A percentile compares a stretch with the other conserved stretches of the same genome.
These are phyloP conservation scores for Falciphora oryzae DNA, from an alignment of 2,329 filamentous ascomycete species.

Conservation along the genomic window DNA sequence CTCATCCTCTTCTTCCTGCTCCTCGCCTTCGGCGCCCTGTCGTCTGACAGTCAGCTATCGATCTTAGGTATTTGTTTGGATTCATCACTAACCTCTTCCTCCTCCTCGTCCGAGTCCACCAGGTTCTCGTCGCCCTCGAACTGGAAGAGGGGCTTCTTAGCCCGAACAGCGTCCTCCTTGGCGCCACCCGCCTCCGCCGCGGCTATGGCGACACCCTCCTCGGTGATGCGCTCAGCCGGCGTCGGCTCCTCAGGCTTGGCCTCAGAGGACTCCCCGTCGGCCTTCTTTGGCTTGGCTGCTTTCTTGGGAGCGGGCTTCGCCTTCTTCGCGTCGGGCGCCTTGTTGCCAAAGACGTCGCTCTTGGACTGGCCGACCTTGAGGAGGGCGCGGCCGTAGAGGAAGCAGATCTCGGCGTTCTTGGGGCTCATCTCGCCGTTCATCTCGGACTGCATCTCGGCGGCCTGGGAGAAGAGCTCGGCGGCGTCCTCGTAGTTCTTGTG, in stretches of 20 bases:
- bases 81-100: constrained; percentile 35
- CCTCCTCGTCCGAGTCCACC: constrained; percentile 73
- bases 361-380: constrained; percentile 93
- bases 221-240: constrained; percentile 34
- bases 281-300: constrained; percentile 32
- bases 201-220: constrained; percentile 39
- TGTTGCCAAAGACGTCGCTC: constrained; percentile 87
- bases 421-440: constrained; percentile 88
- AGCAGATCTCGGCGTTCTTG: constrained; percentile 89
- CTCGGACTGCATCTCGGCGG: constrained; percentile 82
- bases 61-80: neutral
- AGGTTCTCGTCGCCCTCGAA: constrained; percentile 94
- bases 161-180: constrained; percentile 29
- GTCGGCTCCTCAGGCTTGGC: constrained; percentile 18
- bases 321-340: constrained; percentile 53
- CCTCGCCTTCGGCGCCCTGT: constrained; percentile 33
- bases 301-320: constrained; percentile 37
- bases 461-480: constrained; percentile 80
- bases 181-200: constrained; percentile 38
- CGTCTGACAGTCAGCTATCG: neutral
- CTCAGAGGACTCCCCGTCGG: constrained; percentile 39
- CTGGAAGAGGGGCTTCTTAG: constrained; percentile 78
- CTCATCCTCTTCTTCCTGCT: constrained; percentile 51
- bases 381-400: constrained; percentile 86
- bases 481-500: constrained; percentile 85